Base-by-base conservation (phyloP, 768 basidiomycete species). In the Lactarius sp. region DNA sequence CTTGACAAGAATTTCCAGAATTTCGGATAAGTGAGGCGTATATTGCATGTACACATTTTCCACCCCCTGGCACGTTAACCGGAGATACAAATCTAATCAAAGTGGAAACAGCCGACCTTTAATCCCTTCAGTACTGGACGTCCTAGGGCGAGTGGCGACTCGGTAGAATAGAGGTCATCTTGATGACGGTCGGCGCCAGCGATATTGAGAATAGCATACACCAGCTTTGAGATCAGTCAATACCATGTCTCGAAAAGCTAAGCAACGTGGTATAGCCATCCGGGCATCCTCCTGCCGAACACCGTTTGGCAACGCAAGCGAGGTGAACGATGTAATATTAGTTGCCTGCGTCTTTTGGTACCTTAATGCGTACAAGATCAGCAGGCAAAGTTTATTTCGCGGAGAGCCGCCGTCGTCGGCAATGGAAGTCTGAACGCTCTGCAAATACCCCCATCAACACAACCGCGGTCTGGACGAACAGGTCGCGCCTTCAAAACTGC, bases 1-100 rank as follows among this genome's bases (percentile, higher is more conserved):
- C n/a, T n/a, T n/a, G n/a, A n/a, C n/a, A n/a, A n/a, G n/a, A n/a
- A n/a, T n/a, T n/a, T n/a, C n/a, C n/a, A n/a, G n/a, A n/a, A n/a
- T n/a, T n/a, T n/a, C n/a, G n/a, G n/a, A n/a, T n/a, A n/a, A n/a
- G n/a, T n/a, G n/a, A n/a, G n/a, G n/a, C n/a, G n/a, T n/a, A n/a
- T n/a, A n/a, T n/a, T n/a, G n/a, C n/a, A n/a, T 99, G 73, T 98
- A 99, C 16, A 98, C 95, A 70, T 99, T 99, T 76, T 99, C 97
- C 4, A 98, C 96, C 2, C 97, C 97, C 92, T 95, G n/a, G 60
- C 4, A 66, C 34, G 41, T 27, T 50, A 36, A 64, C 56, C 34
- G 44, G 39, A 34, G 62, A 71, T 50, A 66, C 53, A 22, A 59
- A 18, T n/a, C 52, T 16, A 27, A 39, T 7, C 37, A 22, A 39